Conservation (phyloP, 1,139 yeast genomes). For the Wickerhamomyces sp. region DNA sequence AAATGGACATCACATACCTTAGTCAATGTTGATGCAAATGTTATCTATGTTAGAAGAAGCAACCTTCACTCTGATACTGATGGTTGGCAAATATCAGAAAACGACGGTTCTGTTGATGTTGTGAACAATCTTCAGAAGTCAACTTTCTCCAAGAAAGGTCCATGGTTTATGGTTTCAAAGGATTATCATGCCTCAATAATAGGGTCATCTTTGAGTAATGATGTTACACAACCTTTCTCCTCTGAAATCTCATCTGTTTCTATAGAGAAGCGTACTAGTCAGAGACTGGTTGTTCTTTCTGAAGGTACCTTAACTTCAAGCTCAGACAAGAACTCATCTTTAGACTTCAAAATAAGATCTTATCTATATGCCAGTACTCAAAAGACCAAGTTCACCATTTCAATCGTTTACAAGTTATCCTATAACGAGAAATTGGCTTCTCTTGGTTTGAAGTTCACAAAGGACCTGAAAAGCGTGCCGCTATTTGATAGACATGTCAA, state of each 20-base stretch:
- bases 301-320: not conserved
- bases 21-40: not conserved
- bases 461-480: not conserved
- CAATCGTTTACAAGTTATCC: not conserved
- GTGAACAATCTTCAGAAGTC: no score
- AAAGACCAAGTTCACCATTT: not conserved
- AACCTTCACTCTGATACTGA: no score
- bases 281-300: not conserved
- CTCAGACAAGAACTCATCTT: not conserved
- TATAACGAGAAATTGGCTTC: not conserved
- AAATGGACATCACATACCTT: slow-evolving; percentile 12
- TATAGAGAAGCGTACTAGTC: not conserved
- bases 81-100: no score
- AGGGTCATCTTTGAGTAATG: slow-evolving; percentile 1
- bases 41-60: not conserved
- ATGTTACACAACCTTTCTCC: not conserved
- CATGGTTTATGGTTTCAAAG: not conserved
- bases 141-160: not conserved
- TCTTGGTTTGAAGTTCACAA: not conserved
- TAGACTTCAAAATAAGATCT: slow-evolving; percentile 2
- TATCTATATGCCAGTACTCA: not conserved
- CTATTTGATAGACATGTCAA: slow-evolving; percentile 3
- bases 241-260: not conserved
- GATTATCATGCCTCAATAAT: slow-evolving; percentile 3
- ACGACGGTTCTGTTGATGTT: no score